A percentile compares a stretch with the other conserved stretches of the same genome.
Evolutionary conservation across 2,329 filamentous ascomycete genomes (phyloP).

Genomic region (Hypoxylon sp.): DNA sequence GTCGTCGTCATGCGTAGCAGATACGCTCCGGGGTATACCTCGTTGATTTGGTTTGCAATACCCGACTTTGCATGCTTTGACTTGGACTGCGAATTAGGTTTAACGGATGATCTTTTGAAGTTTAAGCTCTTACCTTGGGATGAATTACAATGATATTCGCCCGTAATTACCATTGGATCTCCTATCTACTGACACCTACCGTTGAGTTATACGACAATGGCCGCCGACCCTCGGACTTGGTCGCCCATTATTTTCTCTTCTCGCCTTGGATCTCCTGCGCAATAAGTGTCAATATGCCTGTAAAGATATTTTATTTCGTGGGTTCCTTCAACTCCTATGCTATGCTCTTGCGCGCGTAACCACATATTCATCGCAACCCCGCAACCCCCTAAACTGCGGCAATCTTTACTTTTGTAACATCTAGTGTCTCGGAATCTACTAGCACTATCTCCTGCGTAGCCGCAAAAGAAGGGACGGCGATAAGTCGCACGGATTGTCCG

Average conservation of each 20-base stretch:
- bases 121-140: background rate
- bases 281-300: background rate
- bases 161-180: background rate
- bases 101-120: background rate
- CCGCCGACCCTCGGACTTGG: too few species aligned
- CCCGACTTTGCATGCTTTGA: conserved; percentile 5
- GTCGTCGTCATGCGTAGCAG: background rate
- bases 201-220: background rate
- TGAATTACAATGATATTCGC: background rate
- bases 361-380: background rate
- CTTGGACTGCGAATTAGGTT: background rate
- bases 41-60: background rate
- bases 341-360: conserved; percentile 16
- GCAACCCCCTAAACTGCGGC: conserved; percentile 40
- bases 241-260: background rate
- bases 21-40: background rate
- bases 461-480: conserved; percentile 88
- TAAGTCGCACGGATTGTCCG: conserved; percentile 80
- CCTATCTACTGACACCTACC: background rate
- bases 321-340: conserved; percentile 21
- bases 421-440: conserved; percentile 87
- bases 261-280: background rate
- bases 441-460: conserved; percentile 85
- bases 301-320: conserved; percentile 8
- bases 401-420: conserved; percentile 79